phyloP scores from a whole-genome alignment of 169 alveolate genomes.

The Theileria orientalis region DNA sequence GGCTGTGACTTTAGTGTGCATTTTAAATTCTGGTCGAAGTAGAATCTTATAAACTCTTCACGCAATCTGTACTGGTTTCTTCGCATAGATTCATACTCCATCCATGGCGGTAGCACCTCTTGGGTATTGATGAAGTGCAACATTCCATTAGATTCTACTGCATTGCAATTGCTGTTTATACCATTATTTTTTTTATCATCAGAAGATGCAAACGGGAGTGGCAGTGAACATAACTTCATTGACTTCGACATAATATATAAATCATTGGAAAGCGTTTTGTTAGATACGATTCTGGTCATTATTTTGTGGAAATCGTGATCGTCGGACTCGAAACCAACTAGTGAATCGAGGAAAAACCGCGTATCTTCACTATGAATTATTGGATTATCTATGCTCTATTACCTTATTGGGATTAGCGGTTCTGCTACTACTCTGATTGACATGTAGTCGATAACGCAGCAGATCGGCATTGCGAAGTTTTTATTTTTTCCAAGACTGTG shows the following conservation, averaged over 20 bases:
- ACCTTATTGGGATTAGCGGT: slow-evolving; percentile 66
- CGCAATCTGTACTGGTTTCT: slow-evolving; percentile 63
- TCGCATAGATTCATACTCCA: slow-evolving; percentile 18
- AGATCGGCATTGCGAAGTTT: slow-evolving; percentile 66
- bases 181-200: slow-evolving; percentile 36
- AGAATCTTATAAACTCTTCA: slow-evolving; percentile 44
- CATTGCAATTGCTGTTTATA: slow-evolving; percentile 46
- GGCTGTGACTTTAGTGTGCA: slow-evolving; percentile 49
- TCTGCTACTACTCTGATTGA: slow-evolving; percentile 74
- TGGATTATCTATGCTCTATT: slow-evolving; percentile 1
- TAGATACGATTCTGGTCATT: slow-evolving; percentile 49
- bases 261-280: slow-evolving; percentile 41
- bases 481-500: slow-evolving; percentile 56
- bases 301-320: slow-evolving; percentile 43
- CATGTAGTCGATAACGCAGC: slow-evolving; percentile 70
- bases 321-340: slow-evolving; percentile 15
- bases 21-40: slow-evolving; percentile 44
- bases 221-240: slow-evolving; percentile 60
- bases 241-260: slow-evolving; percentile 47
- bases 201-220: slow-evolving; percentile 71
- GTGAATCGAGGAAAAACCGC: slow-evolving; percentile 9
- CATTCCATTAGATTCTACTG: slow-evolving; percentile 62
- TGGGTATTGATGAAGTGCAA: slow-evolving; percentile 66
- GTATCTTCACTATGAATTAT: slow-evolving; percentile 1
- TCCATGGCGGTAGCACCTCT: slow-evolving; percentile 72